phyloP scores from a whole-genome alignment of 306 rosid genomes.

The Datisca glomerata region DNA sequence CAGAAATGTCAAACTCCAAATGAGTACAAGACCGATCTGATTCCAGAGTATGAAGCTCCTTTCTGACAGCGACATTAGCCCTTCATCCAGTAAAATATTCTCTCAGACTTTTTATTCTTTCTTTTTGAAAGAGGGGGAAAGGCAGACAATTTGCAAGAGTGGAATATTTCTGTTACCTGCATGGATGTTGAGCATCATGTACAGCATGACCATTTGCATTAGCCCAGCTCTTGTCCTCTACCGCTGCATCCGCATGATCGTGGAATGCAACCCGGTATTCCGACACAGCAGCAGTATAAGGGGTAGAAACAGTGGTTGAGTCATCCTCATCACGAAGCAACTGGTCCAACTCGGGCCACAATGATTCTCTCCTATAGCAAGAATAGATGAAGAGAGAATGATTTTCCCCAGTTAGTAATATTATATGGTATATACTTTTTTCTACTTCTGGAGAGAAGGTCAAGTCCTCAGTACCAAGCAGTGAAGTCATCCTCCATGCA shows the following conservation, averaged over 20 bases:
- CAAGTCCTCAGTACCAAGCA: conserved; percentile 64
- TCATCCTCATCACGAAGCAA: conserved; percentile 78
- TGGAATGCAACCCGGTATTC: conserved; percentile 68
- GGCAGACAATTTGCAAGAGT: background rate
- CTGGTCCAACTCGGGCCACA: conserved; percentile 90
- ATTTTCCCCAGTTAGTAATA: too few species aligned
- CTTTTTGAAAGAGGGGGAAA: background rate
- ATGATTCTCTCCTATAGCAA: conserved; percentile 59
- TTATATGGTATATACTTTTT: too few species aligned
- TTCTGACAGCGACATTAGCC: conserved; percentile 83
- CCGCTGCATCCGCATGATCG: conserved; percentile 40
- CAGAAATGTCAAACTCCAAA: conserved; percentile 81
- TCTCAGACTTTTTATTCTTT: conserved; percentile 10
- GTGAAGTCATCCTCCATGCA: conserved; percentile 97
- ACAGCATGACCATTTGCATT: conserved; percentile 73
- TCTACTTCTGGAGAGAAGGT: too few species aligned
- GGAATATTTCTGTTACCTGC: too few species aligned
- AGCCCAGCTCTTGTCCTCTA: conserved; percentile 43
- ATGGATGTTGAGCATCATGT: conserved; percentile 92
- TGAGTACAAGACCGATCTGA: conserved; percentile 97
- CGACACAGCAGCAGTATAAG: conserved; percentile 77
- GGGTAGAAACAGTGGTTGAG: conserved; percentile 53
- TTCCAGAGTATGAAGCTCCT: conserved; percentile 72
- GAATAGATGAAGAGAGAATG: conserved; percentile 7
- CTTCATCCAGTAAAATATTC: conserved; percentile 34